Percentiles rank a stretch among this genome's conserved stretches.
Evolutionary conservation across 2,329 filamentous ascomycete species (phyloP).

Genomic region (Ophiosphaerella herpotricha): DNA sequence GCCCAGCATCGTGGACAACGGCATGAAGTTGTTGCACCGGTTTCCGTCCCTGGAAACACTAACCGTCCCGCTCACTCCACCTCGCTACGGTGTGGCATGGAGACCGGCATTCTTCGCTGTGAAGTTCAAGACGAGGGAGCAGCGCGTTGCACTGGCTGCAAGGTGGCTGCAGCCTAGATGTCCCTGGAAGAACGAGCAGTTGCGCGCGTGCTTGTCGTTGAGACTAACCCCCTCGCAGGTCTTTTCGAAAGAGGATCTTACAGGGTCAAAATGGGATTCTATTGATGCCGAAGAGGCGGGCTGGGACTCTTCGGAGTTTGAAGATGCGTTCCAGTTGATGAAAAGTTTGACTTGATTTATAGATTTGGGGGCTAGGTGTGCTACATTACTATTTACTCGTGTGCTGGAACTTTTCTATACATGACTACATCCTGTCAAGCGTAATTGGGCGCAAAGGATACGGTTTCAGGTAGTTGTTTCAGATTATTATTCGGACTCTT

Average conservation of each 20-base stretch:
- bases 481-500: no score
- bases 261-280: conserved; percentile 13
- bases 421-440: no score
- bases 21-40: conserved; percentile 18
- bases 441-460: no score
- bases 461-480: no score
- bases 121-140: conserved; percentile 29
- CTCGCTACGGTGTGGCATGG: conserved; percentile 17
- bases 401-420: no score
- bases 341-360: not conserved
- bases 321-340: not conserved
- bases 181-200: conserved; percentile 22
- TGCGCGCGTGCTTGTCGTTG: conserved; percentile 29
- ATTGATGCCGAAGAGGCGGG: not conserved
- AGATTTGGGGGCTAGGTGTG: no score
- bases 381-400: no score
- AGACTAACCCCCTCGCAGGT: conserved; percentile 24
- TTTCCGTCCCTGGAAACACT: conserved; percentile 32
- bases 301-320: not conserved
- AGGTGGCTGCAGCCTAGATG: conserved; percentile 31
- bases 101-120: conserved; percentile 31
- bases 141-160: conserved; percentile 31
- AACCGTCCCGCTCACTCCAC: conserved; percentile 29
- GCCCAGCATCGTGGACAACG: conserved; percentile 28
- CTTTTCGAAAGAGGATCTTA: conserved; percentile 18